These are phyloP conservation scores for Populus euphratica DNA, from an alignment of 345 rosid species.

Conservation along the genomic window DNA sequence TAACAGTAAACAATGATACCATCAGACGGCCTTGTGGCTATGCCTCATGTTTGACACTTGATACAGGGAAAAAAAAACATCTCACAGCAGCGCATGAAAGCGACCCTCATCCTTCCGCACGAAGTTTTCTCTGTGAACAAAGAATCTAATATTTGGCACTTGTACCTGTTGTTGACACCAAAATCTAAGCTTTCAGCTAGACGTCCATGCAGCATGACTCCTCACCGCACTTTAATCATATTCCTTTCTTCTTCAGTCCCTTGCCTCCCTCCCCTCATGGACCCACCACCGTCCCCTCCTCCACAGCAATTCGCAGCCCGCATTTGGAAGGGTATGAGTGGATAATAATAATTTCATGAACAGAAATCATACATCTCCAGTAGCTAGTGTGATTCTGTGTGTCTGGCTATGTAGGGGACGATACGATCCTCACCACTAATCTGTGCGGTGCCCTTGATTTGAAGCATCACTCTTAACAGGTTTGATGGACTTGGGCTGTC, in stretches of 20 bases:
- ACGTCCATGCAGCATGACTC: background rate
- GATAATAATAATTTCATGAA: background rate
- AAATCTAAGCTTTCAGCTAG: background rate
- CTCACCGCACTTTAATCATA: background rate
- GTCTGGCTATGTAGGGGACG: background rate
- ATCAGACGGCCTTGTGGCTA: background rate
- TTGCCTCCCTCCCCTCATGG: too few species aligned
- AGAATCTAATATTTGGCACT: background rate
- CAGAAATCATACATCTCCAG: background rate
- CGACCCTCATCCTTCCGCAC: background rate
- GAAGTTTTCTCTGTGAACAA: background rate
- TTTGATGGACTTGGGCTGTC: background rate
- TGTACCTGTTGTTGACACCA: background rate
- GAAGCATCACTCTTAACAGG: background rate
- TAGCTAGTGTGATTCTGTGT: background rate
- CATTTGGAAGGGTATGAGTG: background rate
- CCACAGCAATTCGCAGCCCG: background rate
- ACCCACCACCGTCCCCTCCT: background rate
- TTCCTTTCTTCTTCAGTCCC: background rate
- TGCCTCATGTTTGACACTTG: background rate
- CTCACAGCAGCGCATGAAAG: background rate
- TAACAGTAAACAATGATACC: background rate
- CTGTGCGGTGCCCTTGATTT: background rate
- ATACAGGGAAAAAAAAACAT: background rate
- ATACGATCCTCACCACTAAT: background rate